phyloP scores from a whole-genome alignment of 192 early-diverging fungal genomes.

The Entomortierella parvispora region DNA sequence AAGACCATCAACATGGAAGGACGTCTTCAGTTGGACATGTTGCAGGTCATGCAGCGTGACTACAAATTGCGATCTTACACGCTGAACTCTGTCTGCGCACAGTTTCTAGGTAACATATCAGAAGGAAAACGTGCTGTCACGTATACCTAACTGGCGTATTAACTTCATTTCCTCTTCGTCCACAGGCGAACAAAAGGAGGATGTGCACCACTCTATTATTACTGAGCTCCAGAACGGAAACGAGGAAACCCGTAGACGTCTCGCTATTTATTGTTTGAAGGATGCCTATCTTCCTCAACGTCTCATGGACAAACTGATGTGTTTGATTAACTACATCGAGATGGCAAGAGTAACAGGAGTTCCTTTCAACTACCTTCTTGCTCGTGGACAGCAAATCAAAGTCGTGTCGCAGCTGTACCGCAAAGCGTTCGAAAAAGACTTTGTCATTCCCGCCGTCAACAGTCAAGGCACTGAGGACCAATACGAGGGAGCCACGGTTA shows the following conservation, averaged over 20 bases:
- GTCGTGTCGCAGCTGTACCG: slow-evolving; percentile 97
- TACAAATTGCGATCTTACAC: slow-evolving; percentile 96
- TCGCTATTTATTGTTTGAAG: slow-evolving; percentile 98
- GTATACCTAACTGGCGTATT: background rate
- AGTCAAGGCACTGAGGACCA: slow-evolving; percentile 86
- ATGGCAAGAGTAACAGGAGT: slow-evolving; percentile 99
- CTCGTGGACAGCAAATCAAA: slow-evolving; percentile 97
- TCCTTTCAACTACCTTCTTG: slow-evolving; percentile 92
- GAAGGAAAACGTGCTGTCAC: background rate
- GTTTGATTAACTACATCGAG: slow-evolving; percentile 95
- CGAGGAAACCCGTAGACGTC: slow-evolving; percentile 90
- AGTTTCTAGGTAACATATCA: slow-evolving; percentile 81
- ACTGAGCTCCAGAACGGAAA: slow-evolving; percentile 96
- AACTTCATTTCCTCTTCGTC: background rate
- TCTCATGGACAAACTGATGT: slow-evolving; percentile 97
- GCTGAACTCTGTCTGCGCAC: slow-evolving; percentile 94
- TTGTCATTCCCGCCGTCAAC: slow-evolving; percentile 91
- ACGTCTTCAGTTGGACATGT: slow-evolving; percentile 91
- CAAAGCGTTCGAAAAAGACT: slow-evolving; percentile 80
- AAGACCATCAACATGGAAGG: slow-evolving; percentile 92
- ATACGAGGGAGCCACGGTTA: slow-evolving; percentile 96
- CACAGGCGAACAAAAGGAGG: slow-evolving; percentile 96
- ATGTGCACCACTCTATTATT: slow-evolving; percentile 98
- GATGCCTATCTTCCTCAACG: slow-evolving; percentile 95
- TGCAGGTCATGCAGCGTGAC: slow-evolving; percentile 95